Percentiles rank a stretch among this genome's conserved stretches.
Conservation (phyloP, 2,329 filamentous ascomycete genomes). For the Emericellopsis atlantica region DNA sequence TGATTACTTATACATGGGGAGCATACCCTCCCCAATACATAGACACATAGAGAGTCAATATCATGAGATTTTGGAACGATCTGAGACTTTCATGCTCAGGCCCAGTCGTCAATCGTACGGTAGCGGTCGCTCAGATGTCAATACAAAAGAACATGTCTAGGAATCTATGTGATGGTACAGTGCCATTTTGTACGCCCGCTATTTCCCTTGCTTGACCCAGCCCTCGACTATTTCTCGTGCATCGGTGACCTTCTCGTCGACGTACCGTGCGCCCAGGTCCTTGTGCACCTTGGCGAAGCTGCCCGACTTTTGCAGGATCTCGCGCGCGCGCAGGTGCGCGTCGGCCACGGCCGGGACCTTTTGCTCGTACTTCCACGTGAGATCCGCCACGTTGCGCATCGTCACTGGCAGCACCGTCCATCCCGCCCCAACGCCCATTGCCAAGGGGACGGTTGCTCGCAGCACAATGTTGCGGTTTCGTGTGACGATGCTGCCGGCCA, state of each 20-base stretch:
- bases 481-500: constrained; percentile 87
- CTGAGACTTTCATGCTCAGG: too few relatives aligned
- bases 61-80: too few relatives aligned
- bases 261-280: constrained; percentile 55
- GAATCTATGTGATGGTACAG: constrained; percentile 23
- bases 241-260: constrained; percentile 69
- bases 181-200: constrained; percentile 15
- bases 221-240: constrained; percentile 68
- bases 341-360: constrained; percentile 72
- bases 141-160: constrained; percentile 18
- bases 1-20: too few relatives aligned
- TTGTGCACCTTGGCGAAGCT: constrained; percentile 65
- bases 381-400: constrained; percentile 74
- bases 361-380: constrained; percentile 90
- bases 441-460: constrained; percentile 62
- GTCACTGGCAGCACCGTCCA: constrained; percentile 81
- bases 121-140: too few relatives aligned
- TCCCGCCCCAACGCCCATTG: constrained; percentile 70
- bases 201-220: constrained; percentile 87
- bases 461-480: constrained; percentile 80
- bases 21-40: too few relatives aligned
- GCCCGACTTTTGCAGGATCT: constrained; percentile 56
- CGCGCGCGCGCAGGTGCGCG: constrained; percentile 60
- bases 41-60: too few relatives aligned
- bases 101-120: too few relatives aligned